Conservation (phyloP, 2,329 filamentous ascomycete genomes). For the Fusarium metavorans region DNA sequence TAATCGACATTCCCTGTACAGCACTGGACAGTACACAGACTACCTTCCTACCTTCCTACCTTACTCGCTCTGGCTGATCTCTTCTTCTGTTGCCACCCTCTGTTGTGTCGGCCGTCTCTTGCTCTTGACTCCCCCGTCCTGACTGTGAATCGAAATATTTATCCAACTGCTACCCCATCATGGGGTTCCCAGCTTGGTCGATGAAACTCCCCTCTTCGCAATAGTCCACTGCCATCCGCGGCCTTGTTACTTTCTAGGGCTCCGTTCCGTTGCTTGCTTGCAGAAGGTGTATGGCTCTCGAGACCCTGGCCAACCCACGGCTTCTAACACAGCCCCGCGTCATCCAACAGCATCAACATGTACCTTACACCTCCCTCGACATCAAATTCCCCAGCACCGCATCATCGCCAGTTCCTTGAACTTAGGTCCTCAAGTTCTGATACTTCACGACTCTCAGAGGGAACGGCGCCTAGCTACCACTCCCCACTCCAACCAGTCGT, state of each 20-base stretch:
- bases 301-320: conserved; percentile 43
- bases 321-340: conserved; percentile 41
- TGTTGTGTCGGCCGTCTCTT: conserved; percentile 23
- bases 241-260: conserved; percentile 14
- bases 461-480: conserved; percentile 58
- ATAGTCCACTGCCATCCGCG: conserved; percentile 30
- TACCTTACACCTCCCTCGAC: conserved; percentile 63
- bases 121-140: conserved; percentile 24
- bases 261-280: conserved; percentile 19
- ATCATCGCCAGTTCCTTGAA: conserved; percentile 39
- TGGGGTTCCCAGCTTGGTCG: conserved; percentile 32
- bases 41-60: not conserved
- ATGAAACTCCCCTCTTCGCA: conserved; percentile 39
- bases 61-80: conserved; percentile 18
- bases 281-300: conserved; percentile 39
- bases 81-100: conserved; percentile 39
- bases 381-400: conserved; percentile 56
- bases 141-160: conserved; percentile 36
- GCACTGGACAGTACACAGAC: conserved; percentile 4
- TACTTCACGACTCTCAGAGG: conserved; percentile 44
- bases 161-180: conserved; percentile 36
- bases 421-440: conserved; percentile 49
- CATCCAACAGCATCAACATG: conserved; percentile 54
- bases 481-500: conserved; percentile 57
- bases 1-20: conserved; percentile 36